phyloP scores from a whole-genome alignment of 202 grass and related monocot genomes.

The Zizania palustris region DNA sequence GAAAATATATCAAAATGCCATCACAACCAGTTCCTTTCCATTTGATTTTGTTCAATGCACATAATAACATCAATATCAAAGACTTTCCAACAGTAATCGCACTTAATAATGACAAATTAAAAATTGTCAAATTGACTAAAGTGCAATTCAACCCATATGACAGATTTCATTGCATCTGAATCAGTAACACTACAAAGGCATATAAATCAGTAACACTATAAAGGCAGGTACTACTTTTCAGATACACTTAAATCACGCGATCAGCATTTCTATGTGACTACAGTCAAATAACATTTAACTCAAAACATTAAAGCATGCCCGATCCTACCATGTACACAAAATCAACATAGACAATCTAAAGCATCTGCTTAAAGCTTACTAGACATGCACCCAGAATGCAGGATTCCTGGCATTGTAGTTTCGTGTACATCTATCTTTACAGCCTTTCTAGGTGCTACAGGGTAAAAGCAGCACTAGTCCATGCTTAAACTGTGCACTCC shows the following conservation, averaged over 20 bases:
- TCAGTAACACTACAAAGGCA: not conserved
- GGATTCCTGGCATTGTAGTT: slow-evolving; percentile 4
- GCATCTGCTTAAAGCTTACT: not conserved
- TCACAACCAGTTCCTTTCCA: not conserved
- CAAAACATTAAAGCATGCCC: slow-evolving; percentile 8
- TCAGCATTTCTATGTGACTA: slow-evolving; percentile 1
- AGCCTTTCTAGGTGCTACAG: not conserved
- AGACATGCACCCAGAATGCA: slow-evolving; percentile 1
- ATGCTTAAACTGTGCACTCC: slow-evolving; percentile 11
- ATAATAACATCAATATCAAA: not conserved
- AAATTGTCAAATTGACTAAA: slow-evolving; percentile 9
- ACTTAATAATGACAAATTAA: not conserved
- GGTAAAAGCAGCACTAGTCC: not conserved
- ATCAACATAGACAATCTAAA: not conserved
- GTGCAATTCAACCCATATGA: not conserved
- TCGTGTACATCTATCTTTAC: slow-evolving; percentile 16
- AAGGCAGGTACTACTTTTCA: not conserved
- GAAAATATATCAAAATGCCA: not conserved
- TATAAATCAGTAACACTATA: not conserved
- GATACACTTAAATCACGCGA: not conserved
- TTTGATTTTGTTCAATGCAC: not conserved
- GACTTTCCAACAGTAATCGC: not conserved
- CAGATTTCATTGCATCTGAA: not conserved
- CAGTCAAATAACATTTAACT: not conserved
- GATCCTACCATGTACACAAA: not conserved